phyloP scores from a whole-genome alignment of 108 stramenopile species.

The Aurantiochytrium sp. region DNA sequence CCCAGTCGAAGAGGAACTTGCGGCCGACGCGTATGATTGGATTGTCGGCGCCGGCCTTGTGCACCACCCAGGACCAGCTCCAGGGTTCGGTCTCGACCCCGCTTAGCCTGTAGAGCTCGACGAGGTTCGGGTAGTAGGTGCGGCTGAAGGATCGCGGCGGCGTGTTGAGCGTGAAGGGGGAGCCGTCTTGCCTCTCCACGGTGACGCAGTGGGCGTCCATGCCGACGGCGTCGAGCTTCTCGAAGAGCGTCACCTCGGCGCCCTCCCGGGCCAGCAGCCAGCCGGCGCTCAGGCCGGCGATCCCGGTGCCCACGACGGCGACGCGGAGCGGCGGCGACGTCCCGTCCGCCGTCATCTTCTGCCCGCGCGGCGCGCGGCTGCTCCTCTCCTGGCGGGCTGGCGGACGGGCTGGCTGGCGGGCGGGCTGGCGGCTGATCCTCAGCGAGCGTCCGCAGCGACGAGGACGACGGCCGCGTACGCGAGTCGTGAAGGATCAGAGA shows the following conservation, averaged over 20 bases:
- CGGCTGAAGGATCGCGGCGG: constrained; percentile 4
- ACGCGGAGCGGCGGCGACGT: not conserved
- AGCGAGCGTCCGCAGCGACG: too few relatives aligned
- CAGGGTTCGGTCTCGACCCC: not conserved
- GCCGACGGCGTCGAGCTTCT: not conserved
- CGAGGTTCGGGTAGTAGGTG: constrained; percentile 11
- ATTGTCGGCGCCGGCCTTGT: not conserved
- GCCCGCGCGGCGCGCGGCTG: too few relatives aligned
- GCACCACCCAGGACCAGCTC: constrained; percentile 3
- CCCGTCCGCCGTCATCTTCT: too few relatives aligned
- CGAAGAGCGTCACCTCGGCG: not conserved
- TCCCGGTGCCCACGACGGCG: not conserved
- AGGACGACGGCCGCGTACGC: too few relatives aligned
- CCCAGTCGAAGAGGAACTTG: not conserved
- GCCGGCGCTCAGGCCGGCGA: not conserved
- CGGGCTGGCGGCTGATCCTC: too few relatives aligned
- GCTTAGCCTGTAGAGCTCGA: not conserved
- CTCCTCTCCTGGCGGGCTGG: not conserved
- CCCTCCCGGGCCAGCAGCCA: not conserved
- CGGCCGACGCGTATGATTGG: not conserved
- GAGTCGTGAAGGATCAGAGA: too few relatives aligned
- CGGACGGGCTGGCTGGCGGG: too few relatives aligned
- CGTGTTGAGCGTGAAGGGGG: not conserved
- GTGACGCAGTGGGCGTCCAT: constrained; percentile 23
- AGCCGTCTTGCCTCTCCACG: constrained; percentile 1